Evolutionary conservation across 2,329 filamentous ascomycete genomes (phyloP).

Genomic region (Calonectria henricotiae): DNA sequence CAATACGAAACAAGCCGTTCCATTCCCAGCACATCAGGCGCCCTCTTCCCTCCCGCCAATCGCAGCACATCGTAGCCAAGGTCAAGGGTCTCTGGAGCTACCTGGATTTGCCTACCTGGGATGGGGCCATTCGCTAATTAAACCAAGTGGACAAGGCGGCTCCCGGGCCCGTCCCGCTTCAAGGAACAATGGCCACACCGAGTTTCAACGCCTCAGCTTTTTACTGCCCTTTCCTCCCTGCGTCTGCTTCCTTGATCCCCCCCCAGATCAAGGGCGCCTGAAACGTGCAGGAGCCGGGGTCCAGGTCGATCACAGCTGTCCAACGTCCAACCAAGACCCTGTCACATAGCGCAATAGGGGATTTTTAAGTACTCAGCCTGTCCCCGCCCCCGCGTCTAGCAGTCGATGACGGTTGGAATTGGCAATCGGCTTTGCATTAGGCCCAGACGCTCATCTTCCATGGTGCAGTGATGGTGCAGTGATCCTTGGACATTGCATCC

Average conservation of each 20-base stretch:
- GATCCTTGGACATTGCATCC: slow-evolving; percentile 34
- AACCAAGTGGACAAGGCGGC: slow-evolving; percentile 47
- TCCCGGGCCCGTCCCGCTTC: slow-evolving; percentile 22
- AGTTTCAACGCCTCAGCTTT: slow-evolving; percentile 30
- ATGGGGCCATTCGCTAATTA: slow-evolving; percentile 39
- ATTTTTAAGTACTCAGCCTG: slow-evolving; percentile 27
- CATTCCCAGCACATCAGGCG: slow-evolving; percentile 13
- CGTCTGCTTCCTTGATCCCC: slow-evolving; percentile 11
- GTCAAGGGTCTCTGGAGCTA: neutral
- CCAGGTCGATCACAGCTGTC: slow-evolving; percentile 46
- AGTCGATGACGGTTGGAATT: neutral
- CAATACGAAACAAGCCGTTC: slow-evolving; percentile 30
- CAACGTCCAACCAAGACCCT: slow-evolving; percentile 46
- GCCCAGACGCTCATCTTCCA: neutral
- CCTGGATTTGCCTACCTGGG: neutral
- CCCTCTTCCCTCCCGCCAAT: neutral
- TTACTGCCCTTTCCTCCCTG: slow-evolving; percentile 3
- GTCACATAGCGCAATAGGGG: slow-evolving; percentile 43
- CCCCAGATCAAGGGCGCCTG: slow-evolving; percentile 38
- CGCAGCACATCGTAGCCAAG: neutral
- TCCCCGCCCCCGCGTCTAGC: slow-evolving; percentile 40
- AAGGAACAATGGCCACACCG: neutral
- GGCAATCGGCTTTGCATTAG: neutral
- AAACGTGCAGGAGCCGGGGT: slow-evolving; percentile 33
- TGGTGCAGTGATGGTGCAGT: neutral